These are phyloP conservation scores for Tuber aestivum DNA, from an alignment of 495 filamentous ascomycete species.

Conservation along the genomic window DNA sequence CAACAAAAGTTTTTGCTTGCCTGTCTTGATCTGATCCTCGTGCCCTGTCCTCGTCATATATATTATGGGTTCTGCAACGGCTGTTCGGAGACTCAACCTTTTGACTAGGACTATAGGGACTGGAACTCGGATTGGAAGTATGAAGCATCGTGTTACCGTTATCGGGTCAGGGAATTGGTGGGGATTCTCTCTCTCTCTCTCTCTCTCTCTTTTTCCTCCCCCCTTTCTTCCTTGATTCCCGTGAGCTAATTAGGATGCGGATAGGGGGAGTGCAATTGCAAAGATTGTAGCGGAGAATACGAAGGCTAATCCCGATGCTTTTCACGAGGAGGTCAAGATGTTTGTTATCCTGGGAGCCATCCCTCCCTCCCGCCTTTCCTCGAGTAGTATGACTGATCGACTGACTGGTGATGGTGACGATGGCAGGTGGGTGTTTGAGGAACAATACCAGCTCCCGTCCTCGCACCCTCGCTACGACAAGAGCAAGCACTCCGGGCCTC, in stretches of 20 bases:
- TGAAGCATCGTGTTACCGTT: slow-evolving; percentile 82
- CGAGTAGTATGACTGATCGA: slow-evolving; percentile 46
- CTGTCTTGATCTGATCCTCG: not conserved
- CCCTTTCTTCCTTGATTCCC: not conserved
- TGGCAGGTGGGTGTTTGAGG: slow-evolving; percentile 44
- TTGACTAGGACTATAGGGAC: not conserved
- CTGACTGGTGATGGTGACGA: not conserved
- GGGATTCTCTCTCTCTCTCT: slow-evolving; percentile 27
- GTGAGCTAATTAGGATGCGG: slow-evolving; percentile 12
- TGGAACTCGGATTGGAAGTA: not conserved
- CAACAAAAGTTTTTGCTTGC: slow-evolving; percentile 1
- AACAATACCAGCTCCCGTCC: slow-evolving; percentile 43
- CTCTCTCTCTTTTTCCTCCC: not conserved
- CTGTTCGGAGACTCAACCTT: not conserved
- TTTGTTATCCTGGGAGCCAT: slow-evolving; percentile 57
- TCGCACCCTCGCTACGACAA: slow-evolving; percentile 43
- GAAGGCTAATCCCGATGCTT: slow-evolving; percentile 64
- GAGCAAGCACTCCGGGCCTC: slow-evolving; percentile 55
- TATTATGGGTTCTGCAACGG: not conserved
- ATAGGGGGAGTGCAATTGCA: slow-evolving; percentile 87
- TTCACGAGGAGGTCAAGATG: slow-evolving; percentile 89
- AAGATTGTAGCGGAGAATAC: slow-evolving; percentile 96
- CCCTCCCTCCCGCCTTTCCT: not conserved
- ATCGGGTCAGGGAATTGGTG: slow-evolving; percentile 97
- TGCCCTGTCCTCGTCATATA: not conserved